A percentile compares a stretch with the other conserved stretches of the same genome.
phyloP scores from a whole-genome alignment of 495 filamentous ascomycete genomes.

The Chaetomium tenue region DNA sequence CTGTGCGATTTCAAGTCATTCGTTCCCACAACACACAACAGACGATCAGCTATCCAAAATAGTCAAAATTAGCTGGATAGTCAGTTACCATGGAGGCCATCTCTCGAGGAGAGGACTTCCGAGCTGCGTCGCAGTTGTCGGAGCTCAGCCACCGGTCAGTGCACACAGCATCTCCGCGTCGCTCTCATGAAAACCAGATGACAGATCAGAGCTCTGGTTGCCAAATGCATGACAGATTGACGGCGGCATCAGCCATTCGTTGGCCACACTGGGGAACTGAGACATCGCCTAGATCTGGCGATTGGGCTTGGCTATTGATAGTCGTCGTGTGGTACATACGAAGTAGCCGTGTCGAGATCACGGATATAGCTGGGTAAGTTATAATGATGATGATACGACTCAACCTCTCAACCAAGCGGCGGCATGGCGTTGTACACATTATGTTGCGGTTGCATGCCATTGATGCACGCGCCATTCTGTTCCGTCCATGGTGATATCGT shows the following conservation, averaged over 20 bases:
- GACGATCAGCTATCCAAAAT: no score
- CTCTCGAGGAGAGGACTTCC: neutral
- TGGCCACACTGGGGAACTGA: neutral
- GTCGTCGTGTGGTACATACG: no score
- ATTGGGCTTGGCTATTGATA: neutral
- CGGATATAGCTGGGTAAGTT: neutral
- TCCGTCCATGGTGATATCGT: neutral
- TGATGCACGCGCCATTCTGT: neutral
- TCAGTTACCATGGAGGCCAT: no score
- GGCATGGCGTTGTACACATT: neutral
- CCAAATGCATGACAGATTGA: neutral
- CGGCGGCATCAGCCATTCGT: neutral
- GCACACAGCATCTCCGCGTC: neutral
- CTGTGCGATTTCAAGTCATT: no score
- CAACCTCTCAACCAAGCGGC: neutral
- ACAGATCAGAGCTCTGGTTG: neutral
- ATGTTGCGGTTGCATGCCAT: neutral
- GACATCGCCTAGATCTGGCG: neutral
- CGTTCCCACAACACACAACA: no score
- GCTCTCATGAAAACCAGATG: neutral
- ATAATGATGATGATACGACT: neutral
- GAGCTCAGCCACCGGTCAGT: conserved; percentile 6
- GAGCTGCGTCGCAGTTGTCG: neutral
- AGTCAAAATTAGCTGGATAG: no score
- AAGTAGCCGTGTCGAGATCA: neutral